phyloP scores from a whole-genome alignment of 768 basidiomycete genomes.

The Vishniacozyma victoriae region DNA sequence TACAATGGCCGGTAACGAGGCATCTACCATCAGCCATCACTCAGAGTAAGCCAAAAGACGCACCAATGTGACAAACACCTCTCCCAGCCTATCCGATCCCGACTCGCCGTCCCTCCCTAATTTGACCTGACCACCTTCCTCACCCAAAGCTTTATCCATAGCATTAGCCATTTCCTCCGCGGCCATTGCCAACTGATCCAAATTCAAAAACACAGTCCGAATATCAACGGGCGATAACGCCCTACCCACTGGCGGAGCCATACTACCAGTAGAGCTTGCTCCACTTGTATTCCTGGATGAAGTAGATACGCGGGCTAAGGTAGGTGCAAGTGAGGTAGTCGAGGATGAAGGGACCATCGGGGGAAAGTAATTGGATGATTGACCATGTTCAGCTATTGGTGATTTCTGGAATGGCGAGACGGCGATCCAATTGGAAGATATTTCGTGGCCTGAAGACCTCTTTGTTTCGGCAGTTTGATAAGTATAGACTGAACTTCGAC shows the following conservation, averaged over 20 bases:
- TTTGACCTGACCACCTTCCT: slow-evolving; percentile 21
- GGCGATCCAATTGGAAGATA: neutral
- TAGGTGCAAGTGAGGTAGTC: slow-evolving; percentile 3
- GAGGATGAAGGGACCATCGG: neutral
- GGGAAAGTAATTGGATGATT: slow-evolving; percentile 1
- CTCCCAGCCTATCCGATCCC: slow-evolving; percentile 37
- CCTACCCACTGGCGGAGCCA: slow-evolving; percentile 21
- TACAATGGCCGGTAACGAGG: slow-evolving; percentile 42
- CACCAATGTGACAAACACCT: slow-evolving; percentile 40
- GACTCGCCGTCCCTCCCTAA: slow-evolving; percentile 19
- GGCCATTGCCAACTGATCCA: slow-evolving; percentile 42
- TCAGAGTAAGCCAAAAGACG: neutral
- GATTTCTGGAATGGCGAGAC: slow-evolving; percentile 9
- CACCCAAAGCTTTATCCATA: slow-evolving; percentile 39
- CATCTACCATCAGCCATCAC: slow-evolving; percentile 14
- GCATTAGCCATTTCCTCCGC: slow-evolving; percentile 42
- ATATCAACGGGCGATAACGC: slow-evolving; percentile 36
- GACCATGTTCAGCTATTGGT: neutral
- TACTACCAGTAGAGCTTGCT: neutral
- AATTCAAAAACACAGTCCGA: slow-evolving; percentile 45
- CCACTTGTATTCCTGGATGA: slow-evolving; percentile 4
- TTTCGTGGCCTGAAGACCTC: slow-evolving; percentile 14
- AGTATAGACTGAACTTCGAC: slow-evolving; percentile 29
- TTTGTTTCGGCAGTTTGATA: slow-evolving; percentile 33
- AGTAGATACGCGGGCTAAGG: slow-evolving; percentile 3